Base-by-base conservation (phyloP, 2,329 filamentous ascomycete genomes). In the Neurospora crassa region DNA sequence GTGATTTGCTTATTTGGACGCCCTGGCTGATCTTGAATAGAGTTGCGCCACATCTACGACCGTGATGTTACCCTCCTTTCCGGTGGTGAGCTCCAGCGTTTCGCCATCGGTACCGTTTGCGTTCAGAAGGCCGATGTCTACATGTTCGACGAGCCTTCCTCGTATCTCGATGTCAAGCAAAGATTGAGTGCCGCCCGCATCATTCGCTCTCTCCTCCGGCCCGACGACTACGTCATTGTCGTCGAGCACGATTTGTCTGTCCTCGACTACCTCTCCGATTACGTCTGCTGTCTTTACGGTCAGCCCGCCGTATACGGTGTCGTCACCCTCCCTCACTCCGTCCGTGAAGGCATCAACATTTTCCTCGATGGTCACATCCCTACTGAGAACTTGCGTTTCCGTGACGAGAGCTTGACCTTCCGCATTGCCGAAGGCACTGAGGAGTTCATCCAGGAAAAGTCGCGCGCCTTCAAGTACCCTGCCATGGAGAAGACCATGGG, bases 131-230 rank as follows among this genome's bases (percentile, higher is more conserved):
- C 95, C 76, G 96, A 99, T 81, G 93, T 97, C 12, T 99, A 99
- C 87, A 98, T 99, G 96, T 99, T 99, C 79, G 96, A 99, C 82
- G 96, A 99, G 85, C 96, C 96, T 20, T 98, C 95, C 53, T 99
- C 96, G 45, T 99, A 97, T 83, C 89, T 99, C 72, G 96, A 99
- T 91, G 96, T 99, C 80, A 98, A 98, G 88, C 96, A 99, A 84
- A 92, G 96, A 90, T 86, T 99, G 76, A 92, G 91, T 76, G 96
- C 96, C 74, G 95, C 93, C 77, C 89, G 91, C 77, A 92, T 97
- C 77, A 98, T 99, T 78, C 94, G 96, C 76, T 94, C 93, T 74
- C 89, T 99, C 68, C 88, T 97, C 70, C 89, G 92, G 68, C 89
- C 93, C 67, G 89, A 97, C 77, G 93, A 97, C 84, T 99, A 98